These are phyloP conservation scores for Dentipellis fragilis DNA, from an alignment of 768 basidiomycete genomes.

Conservation along the genomic window DNA sequence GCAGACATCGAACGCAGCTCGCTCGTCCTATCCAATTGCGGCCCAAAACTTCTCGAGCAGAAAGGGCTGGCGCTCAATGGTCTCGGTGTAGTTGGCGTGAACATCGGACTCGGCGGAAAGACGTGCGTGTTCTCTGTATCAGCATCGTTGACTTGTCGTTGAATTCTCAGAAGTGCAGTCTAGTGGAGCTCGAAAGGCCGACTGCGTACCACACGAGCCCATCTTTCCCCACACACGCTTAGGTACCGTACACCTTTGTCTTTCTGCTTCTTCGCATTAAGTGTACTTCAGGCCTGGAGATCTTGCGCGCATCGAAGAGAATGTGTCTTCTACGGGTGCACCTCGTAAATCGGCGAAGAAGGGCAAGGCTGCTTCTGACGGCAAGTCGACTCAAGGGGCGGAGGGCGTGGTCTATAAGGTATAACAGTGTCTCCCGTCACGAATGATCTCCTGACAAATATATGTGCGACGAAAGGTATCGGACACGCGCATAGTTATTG, in stretches of 20 bases:
- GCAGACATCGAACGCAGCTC: slow-evolving; percentile 80
- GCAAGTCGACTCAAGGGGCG: slow-evolving; percentile 19
- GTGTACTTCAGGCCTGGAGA: slow-evolving; percentile 62
- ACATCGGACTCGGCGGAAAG: slow-evolving; percentile 86
- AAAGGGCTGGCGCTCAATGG: slow-evolving; percentile 75
- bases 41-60: slow-evolving; percentile 77
- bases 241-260: slow-evolving; percentile 33
- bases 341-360: slow-evolving; percentile 34
- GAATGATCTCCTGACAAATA: not conserved
- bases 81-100: slow-evolving; percentile 60
- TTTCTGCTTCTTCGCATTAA: not conserved
- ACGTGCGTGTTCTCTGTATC: slow-evolving; percentile 38
- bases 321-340: slow-evolving; percentile 32
- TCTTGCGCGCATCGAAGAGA: slow-evolving; percentile 75
- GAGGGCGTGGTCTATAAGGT: slow-evolving; percentile 90
- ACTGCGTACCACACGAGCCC: slow-evolving; percentile 63
- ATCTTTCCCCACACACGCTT: slow-evolving; percentile 83
- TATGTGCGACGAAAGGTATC: slow-evolving; percentile 44
- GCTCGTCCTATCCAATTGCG: slow-evolving; percentile 73
- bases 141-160: not conserved
- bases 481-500: slow-evolving; percentile 72
- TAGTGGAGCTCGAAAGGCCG: slow-evolving; percentile 82
- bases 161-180: slow-evolving; percentile 37
- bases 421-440: not conserved
- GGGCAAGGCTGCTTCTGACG: slow-evolving; percentile 28